A percentile compares a stretch with the other conserved stretches of the same genome.
Evolutionary conservation across 2,329 filamentous ascomycete genomes (phyloP).

Genomic region (Aspergillus brunneoviolaceus): DNA sequence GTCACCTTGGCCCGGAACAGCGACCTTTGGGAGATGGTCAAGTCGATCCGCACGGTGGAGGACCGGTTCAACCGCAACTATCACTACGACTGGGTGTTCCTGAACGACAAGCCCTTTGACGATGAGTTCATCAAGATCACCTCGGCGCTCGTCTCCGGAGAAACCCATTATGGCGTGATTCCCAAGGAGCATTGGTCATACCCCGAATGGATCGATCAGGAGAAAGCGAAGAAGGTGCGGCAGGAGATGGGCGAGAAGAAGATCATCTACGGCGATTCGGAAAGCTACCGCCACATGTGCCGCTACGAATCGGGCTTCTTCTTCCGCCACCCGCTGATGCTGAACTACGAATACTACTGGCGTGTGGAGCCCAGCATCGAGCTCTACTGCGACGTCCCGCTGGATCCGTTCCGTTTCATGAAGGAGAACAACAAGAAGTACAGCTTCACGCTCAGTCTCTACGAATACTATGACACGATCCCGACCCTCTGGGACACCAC

Average conservation of each 20-base stretch:
- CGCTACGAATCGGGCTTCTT: slow-evolving; percentile 99
- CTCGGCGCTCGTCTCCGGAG: slow-evolving; percentile 83
- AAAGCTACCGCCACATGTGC: slow-evolving; percentile 99
- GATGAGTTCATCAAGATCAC: slow-evolving; percentile 92
- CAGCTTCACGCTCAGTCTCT: slow-evolving; percentile 91
- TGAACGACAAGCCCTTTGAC: slow-evolving; percentile 95
- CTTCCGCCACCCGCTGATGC: slow-evolving; percentile 90
- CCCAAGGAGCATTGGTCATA: slow-evolving; percentile 95
- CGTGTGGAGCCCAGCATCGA: slow-evolving; percentile 96
- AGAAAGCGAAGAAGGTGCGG: slow-evolving; percentile 84
- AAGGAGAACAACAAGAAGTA: slow-evolving; percentile 97
- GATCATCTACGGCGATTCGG: slow-evolving; percentile 96
- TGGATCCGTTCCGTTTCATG: slow-evolving; percentile 97
- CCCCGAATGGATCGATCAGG: slow-evolving; percentile 91
- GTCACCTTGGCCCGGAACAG: slow-evolving; percentile 90
- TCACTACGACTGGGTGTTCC: slow-evolving; percentile 98
- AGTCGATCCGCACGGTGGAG: slow-evolving; percentile 93
- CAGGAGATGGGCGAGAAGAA: slow-evolving; percentile 92
- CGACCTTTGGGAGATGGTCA: slow-evolving; percentile 94
- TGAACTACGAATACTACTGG: slow-evolving; percentile 99
- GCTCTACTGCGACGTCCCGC: slow-evolving; percentile 92
- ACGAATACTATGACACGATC: slow-evolving; percentile 96
- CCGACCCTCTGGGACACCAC: slow-evolving; percentile 92
- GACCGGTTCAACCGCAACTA: slow-evolving; percentile 97
- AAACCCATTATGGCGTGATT: slow-evolving; percentile 86